phyloP scores from a whole-genome alignment of 768 basidiomycete genomes.

The Leucocoprinus sp. region DNA sequence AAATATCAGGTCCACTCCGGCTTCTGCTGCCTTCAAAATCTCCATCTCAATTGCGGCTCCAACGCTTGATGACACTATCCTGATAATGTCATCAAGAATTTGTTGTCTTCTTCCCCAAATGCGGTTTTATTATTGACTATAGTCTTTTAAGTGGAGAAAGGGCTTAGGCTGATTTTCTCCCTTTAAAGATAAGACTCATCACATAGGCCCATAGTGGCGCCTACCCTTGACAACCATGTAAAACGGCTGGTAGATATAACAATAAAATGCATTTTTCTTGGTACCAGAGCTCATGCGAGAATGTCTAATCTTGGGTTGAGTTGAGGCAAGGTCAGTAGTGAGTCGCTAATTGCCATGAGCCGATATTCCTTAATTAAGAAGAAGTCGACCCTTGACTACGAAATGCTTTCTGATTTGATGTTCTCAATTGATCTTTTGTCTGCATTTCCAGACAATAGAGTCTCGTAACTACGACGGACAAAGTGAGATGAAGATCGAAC shows the following conservation, averaged over 20 bases:
- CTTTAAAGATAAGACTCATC: no score
- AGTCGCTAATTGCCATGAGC: no score
- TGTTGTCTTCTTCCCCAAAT: no score
- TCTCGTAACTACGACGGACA: no score
- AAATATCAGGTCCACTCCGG: background rate
- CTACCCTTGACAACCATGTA: no score
- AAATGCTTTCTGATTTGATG: background rate
- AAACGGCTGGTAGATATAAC: no score
- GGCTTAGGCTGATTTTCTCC: no score
- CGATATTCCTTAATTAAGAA: conserved; percentile 6
- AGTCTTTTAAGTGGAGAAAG: no score
- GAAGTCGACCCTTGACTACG: background rate
- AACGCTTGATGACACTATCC: conserved; percentile 17
- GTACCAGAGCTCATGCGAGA: conserved; percentile 48
- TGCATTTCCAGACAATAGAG: no score
- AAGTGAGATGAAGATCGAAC: no score
- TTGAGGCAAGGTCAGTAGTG: conserved; percentile 26
- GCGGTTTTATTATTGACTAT: no score
- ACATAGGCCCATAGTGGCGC: no score
- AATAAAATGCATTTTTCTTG: conserved; percentile 83
- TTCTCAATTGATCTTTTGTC: background rate
- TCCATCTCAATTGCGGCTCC: conserved; percentile 16
- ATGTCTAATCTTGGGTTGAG: conserved; percentile 88
- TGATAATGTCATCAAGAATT: conserved; percentile 58
- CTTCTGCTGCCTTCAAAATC: background rate